Evolutionary conservation across 345 rosid genomes (phyloP), one percentile per base, ranked within the genome.

Genomic region (Eucalyptus coolabah): DNA sequence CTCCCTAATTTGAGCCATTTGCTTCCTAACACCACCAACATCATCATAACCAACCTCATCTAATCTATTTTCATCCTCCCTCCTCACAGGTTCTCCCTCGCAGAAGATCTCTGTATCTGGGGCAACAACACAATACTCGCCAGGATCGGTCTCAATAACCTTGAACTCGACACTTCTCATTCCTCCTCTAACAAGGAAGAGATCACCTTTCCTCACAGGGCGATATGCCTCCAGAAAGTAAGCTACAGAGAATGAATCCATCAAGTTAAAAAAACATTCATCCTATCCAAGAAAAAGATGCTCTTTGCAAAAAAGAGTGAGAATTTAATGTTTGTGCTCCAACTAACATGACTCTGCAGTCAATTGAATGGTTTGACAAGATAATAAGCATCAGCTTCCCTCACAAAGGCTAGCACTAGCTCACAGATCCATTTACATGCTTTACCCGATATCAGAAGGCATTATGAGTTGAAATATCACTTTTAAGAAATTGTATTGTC

Each of bases 11-110:
- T 97, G 99, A 90, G 99, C 99, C 99, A 98, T 98, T 86, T 98
- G 99, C 90, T 97, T 98, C 90, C 99, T 98, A 47, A 98, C 99
- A 86, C 99, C 99, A 88, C 99, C 99, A 92, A 98, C 99, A 93
- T 98, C 99, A 90, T 98, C 99, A 91, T 97, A 98, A 72, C 99
- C 99, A 17, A 98, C 94, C 77, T 98, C 99, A 91, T 98, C 99
- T 54, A 98, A 93, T 92, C 99, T 94, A 90, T 98, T 90, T 90
- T 98, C 99, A 89, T 98, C 99, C 88, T 98, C 99, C 89, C 99
- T 94, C 90, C 94, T 95, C n/a, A 97, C 92, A 7, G 99, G 98
- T 89, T 98, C 99, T 72, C 99, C 99, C 93, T 98, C 99, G 50
- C 99, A 98, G 92, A 98, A 98, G 87, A 98, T 95, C 94, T 97